Percentiles rank a stretch among this genome's conserved stretches.
phyloP scores from a whole-genome alignment of 306 rosid species.

The Corylus avellana region DNA sequence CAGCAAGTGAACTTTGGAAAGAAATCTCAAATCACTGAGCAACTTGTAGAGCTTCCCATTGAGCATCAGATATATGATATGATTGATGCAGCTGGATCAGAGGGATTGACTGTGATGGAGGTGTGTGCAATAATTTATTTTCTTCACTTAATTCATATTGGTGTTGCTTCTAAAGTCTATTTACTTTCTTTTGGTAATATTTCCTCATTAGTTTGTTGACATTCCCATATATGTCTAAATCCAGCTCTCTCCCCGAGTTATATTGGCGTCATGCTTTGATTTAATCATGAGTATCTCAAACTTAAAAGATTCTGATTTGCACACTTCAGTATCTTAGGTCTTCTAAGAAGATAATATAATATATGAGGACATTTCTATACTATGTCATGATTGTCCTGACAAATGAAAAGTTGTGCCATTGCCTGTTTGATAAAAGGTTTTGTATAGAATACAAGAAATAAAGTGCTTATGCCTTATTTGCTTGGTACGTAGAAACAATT shows the following conservation, averaged over 20 bases:
- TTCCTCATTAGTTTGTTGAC: not conserved
- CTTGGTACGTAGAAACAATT: not conserved
- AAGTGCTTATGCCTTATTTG: not conserved
- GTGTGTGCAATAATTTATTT: slow-evolving; percentile 40
- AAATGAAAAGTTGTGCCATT: not conserved
- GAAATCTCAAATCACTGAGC: slow-evolving; percentile 52
- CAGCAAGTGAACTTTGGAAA: slow-evolving; percentile 45
- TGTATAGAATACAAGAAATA: not conserved
- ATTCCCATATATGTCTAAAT: not conserved
- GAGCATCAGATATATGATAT: slow-evolving; percentile 73
- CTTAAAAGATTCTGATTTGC: not conserved
- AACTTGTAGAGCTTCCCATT: slow-evolving; percentile 75
- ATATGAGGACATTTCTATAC: not conserved
- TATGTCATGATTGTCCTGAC: not conserved
- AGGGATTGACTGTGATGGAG: slow-evolving; percentile 70
- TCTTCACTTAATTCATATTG: slow-evolving; percentile 15
- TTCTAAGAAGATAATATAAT: not conserved
- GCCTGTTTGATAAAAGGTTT: slow-evolving; percentile 2
- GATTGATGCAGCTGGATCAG: slow-evolving; percentile 70
- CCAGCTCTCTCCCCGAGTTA: not conserved
- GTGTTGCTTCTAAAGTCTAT: not conserved
- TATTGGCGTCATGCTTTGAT: not conserved
- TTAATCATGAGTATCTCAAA: not conserved
- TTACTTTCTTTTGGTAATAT: not conserved
- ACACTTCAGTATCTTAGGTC: not conserved